Evolutionary conservation across 2,329 filamentous ascomycete species (phyloP).

Genomic region (Fusarium nanum): DNA sequence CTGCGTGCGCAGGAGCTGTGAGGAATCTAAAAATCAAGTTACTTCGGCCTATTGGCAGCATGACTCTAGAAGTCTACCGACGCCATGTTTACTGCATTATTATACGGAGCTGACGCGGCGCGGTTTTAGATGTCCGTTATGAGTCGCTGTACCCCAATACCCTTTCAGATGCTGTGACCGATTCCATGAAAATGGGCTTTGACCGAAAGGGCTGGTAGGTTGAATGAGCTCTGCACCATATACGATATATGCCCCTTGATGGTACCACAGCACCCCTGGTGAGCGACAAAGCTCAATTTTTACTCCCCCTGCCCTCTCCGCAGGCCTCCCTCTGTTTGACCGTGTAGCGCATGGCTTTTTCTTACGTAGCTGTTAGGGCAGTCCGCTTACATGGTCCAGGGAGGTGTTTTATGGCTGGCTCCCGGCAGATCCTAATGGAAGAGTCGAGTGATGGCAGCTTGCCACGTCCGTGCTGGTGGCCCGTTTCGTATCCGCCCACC

Average conservation of each 20-base stretch:
- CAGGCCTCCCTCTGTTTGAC: constrained; percentile 21
- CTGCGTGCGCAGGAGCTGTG: constrained; percentile 5
- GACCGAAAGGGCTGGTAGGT: neutral
- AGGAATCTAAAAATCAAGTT: constrained; percentile 14
- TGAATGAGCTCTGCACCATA: constrained; percentile 21
- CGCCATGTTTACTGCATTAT: neutral
- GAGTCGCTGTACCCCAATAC: constrained; percentile 12
- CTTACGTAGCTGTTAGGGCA: constrained; percentile 26
- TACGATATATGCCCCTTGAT: constrained; percentile 27
- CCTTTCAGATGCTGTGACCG: neutral
- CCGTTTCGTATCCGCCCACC: constrained; percentile 28
- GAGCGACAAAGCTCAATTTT: constrained; percentile 25
- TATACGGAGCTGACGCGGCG: constrained; percentile 6
- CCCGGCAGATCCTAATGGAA: constrained; percentile 41
- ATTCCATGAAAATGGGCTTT: constrained; percentile 5
- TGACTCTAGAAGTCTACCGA: constrained; percentile 14
- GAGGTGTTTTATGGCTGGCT: constrained; percentile 29
- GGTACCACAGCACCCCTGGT: constrained; percentile 40
- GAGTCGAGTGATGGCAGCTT: constrained; percentile 33
- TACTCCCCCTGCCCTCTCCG: constrained; percentile 12
- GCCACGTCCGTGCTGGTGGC: constrained; percentile 42
- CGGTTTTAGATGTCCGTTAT: neutral
- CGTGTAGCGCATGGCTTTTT: constrained; percentile 24
- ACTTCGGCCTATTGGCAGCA: constrained; percentile 9
- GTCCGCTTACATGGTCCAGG: constrained; percentile 34